phyloP scores from a whole-genome alignment of 2,329 filamentous ascomycete genomes.

The Stemphylium vesicarium region DNA sequence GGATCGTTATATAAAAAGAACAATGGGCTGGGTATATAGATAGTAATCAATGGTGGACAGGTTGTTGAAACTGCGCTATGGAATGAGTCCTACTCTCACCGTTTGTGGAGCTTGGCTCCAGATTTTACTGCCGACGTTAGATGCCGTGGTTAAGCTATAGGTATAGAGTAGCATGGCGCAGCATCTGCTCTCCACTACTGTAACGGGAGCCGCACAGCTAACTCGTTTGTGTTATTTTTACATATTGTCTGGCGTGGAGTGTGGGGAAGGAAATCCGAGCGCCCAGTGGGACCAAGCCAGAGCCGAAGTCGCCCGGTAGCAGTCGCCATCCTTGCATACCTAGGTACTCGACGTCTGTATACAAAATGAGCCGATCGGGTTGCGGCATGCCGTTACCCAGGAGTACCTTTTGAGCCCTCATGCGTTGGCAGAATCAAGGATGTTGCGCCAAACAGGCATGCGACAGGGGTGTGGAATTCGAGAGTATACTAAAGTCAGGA shows the following conservation, averaged over 20 bases:
- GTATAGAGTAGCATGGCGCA: not conserved
- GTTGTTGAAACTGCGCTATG: not conserved
- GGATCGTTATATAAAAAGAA: not conserved
- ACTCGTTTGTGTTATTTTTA: not conserved
- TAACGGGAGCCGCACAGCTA: too few relatives aligned
- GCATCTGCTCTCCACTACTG: too few relatives aligned
- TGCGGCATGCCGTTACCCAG: too few relatives aligned
- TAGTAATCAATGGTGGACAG: not conserved
- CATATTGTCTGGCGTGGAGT: not conserved
- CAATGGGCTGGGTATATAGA: not conserved
- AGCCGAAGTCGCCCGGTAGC: conserved; percentile 1
- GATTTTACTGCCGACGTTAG: conserved; percentile 9
- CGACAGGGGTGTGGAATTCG: too few relatives aligned
- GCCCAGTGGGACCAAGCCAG: not conserved
- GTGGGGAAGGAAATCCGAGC: not conserved
- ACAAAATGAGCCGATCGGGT: not conserved
- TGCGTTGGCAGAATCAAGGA: too few relatives aligned
- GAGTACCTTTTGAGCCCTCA: too few relatives aligned
- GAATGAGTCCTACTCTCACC: not conserved
- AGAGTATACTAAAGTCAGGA: not conserved
- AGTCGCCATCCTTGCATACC: not conserved
- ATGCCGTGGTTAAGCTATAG: conserved; percentile 8
- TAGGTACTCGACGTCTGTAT: not conserved
- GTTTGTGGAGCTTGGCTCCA: not conserved
- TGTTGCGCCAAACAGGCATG: too few relatives aligned